Percentiles rank a stretch among this genome's conserved stretches.
Evolutionary conservation across 192 early-diverging fungal species (phyloP).

Genomic region (Mycoemilia scoparia): DNA sequence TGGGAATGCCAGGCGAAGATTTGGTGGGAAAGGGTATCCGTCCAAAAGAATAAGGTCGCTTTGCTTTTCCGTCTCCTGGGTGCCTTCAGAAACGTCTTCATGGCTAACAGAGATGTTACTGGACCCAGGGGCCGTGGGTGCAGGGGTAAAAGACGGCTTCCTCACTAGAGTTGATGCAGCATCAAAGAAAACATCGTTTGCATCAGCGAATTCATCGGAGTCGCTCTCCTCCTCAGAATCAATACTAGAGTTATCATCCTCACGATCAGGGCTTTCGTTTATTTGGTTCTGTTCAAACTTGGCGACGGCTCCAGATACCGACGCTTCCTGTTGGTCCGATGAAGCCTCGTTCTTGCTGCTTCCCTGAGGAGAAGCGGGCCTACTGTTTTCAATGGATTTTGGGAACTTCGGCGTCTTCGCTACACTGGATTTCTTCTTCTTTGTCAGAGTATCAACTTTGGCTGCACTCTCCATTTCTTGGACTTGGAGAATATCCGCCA

Average conservation of each 20-base stretch:
- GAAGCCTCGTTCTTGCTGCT: neutral
- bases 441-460: no score
- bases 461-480: constrained; percentile 1
- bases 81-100: no score
- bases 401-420: no score
- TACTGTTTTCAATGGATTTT: constrained; percentile 1
- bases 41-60: constrained; percentile 17
- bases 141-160: constrained; percentile 1
- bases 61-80: neutral
- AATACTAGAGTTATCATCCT: neutral
- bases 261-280: neutral
- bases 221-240: constrained; percentile 12
- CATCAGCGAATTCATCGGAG: constrained; percentile 31
- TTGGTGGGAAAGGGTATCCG: constrained; percentile 11
- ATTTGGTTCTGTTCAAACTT: neutral
- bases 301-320: neutral
- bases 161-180: constrained; percentile 25
- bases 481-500: constrained; percentile 24
- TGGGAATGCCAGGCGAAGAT: constrained; percentile 29
- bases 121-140: neutral
- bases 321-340: neutral
- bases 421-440: no score
- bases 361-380: constrained; percentile 4
- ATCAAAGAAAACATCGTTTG: constrained; percentile 49
- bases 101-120: neutral